A percentile compares a stretch with the other conserved stretches of the same genome.
Conservation (phyloP, 495 filamentous ascomycete genomes). For the Penicillium flavigenum region DNA sequence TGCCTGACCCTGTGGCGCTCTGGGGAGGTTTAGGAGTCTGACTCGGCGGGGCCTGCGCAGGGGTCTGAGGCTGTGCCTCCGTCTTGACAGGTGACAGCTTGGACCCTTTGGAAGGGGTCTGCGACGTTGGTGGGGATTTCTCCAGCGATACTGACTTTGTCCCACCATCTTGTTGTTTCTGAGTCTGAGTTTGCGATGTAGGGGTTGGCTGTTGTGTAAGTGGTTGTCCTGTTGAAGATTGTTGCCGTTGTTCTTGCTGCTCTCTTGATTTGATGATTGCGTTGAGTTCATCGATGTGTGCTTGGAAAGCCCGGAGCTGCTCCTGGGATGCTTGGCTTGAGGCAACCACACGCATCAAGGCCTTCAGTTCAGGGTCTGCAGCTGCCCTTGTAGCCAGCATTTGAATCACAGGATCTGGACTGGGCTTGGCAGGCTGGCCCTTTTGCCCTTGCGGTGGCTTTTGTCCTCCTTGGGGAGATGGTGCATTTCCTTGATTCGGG, state of each 20-base stretch:
- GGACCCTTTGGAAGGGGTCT: conserved; percentile 22
- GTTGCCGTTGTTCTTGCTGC: conserved; percentile 38
- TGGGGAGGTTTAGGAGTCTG: conserved; percentile 15
- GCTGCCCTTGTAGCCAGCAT: conserved; percentile 85
- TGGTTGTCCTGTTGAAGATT: conserved; percentile 23
- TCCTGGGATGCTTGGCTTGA: conserved; percentile 75
- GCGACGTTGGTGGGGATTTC: conserved; percentile 31
- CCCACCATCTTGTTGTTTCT: conserved; percentile 26
- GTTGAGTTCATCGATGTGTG: conserved; percentile 88
- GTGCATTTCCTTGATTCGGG: conserved; percentile 24
- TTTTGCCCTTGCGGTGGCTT: conserved; percentile 37
- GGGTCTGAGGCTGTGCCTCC: conserved; percentile 22
- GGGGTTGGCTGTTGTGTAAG: conserved; percentile 26
- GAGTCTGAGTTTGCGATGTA: conserved; percentile 28
- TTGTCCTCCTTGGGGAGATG: conserved; percentile 31
- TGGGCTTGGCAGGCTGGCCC: conserved; percentile 48
- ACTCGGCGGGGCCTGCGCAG: conserved; percentile 15
- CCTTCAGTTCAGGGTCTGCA: conserved; percentile 82
- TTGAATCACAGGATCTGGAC: conserved; percentile 91
- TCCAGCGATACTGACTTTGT: conserved; percentile 33
- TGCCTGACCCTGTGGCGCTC: conserved; percentile 17
- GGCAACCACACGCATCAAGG: conserved; percentile 94
- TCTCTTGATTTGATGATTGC: conserved; percentile 53
- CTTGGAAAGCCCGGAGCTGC: conserved; percentile 85
- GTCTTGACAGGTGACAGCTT: conserved; percentile 30